Conservation (phyloP, 2,329 filamentous ascomycete genomes). For the Verticillium tricorpus region DNA sequence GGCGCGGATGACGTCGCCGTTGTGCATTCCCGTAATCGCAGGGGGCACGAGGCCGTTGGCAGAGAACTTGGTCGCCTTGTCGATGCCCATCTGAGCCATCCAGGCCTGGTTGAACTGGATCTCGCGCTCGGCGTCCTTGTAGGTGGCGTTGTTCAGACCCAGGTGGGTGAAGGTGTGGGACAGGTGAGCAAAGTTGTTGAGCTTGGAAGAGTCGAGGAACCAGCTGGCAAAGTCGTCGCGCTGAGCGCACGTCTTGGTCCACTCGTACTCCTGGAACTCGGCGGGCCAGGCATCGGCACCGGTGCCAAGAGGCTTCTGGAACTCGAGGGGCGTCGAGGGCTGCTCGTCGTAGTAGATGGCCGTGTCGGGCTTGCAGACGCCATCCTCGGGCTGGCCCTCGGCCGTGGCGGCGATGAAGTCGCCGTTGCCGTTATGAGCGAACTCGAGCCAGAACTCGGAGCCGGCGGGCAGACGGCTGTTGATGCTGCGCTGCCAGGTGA, state of each 20-base stretch:
- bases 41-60: slow-evolving; percentile 54
- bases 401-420: slow-evolving; percentile 38
- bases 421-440: slow-evolving; percentile 3
- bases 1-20: slow-evolving; percentile 54
- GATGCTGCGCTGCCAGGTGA: slow-evolving; percentile 35
- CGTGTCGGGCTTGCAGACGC: slow-evolving; percentile 32
- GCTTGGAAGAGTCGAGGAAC: slow-evolving; percentile 43
- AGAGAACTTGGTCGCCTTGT: slow-evolving; percentile 41
- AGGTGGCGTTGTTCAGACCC: slow-evolving; percentile 56
- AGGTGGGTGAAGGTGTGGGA: slow-evolving; percentile 59
- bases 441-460: slow-evolving; percentile 22
- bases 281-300: slow-evolving; percentile 44
- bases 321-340: slow-evolving; percentile 40
- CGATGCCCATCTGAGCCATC: slow-evolving; percentile 48
- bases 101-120: slow-evolving; percentile 58
- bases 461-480: slow-evolving; percentile 45
- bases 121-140: slow-evolving; percentile 50
- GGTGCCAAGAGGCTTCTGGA: slow-evolving; percentile 41
- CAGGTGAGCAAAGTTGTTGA: slow-evolving; percentile 51
- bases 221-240: slow-evolving; percentile 48
- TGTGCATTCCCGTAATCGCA: slow-evolving; percentile 60
- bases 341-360: slow-evolving; percentile 41
- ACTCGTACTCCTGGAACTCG: slow-evolving; percentile 46
- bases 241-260: slow-evolving; percentile 44
- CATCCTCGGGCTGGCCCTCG: slow-evolving; percentile 30